A percentile compares a stretch with the other conserved stretches of the same genome.
Evolutionary conservation across 2,329 filamentous ascomycete species (phyloP).

Genomic region (Verticillium klebahnii): DNA sequence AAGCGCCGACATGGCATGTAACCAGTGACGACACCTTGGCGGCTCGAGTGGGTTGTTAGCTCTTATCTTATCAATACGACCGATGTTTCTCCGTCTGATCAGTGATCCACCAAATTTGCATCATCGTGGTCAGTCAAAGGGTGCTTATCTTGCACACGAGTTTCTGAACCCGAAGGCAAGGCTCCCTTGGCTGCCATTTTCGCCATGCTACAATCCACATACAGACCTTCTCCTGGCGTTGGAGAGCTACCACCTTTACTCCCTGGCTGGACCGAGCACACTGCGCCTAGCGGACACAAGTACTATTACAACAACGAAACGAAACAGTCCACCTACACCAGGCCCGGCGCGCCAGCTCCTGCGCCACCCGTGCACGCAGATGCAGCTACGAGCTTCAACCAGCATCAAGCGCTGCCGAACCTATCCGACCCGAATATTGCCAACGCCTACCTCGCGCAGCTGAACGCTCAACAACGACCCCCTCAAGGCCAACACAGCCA

Average conservation of each 20-base stretch:
- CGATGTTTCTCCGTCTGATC: slow-evolving; percentile 3
- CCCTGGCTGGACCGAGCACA: slow-evolving; percentile 89
- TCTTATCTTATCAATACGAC: slow-evolving; percentile 6
- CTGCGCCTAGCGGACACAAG: slow-evolving; percentile 76
- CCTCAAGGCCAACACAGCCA: slow-evolving; percentile 25
- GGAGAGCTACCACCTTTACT: slow-evolving; percentile 54
- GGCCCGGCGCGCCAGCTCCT: slow-evolving; percentile 47
- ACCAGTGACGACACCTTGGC: not conserved
- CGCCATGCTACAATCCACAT: slow-evolving; percentile 74
- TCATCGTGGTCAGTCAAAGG: not conserved
- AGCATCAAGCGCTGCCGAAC: slow-evolving; percentile 35
- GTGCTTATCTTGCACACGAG: not conserved
- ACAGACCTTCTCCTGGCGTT: slow-evolving; percentile 49
- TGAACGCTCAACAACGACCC: slow-evolving; percentile 35
- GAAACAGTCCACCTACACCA: slow-evolving; percentile 81
- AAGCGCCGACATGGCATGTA: not conserved
- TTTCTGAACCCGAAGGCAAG: not conserved
- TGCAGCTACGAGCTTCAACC: slow-evolving; percentile 32
- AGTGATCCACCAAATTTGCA: not conserved
- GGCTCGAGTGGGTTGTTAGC: not conserved
- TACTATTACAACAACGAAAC: slow-evolving; percentile 86
- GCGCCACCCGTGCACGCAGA: slow-evolving; percentile 17
- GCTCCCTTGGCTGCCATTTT: not conserved
- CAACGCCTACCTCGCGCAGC: slow-evolving; percentile 57
- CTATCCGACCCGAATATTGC: slow-evolving; percentile 52